A percentile compares a stretch with the other conserved stretches of the same genome.
These are phyloP conservation scores for Lepidium africanum DNA, from an alignment of 345 rosid species.

Conservation along the genomic window DNA sequence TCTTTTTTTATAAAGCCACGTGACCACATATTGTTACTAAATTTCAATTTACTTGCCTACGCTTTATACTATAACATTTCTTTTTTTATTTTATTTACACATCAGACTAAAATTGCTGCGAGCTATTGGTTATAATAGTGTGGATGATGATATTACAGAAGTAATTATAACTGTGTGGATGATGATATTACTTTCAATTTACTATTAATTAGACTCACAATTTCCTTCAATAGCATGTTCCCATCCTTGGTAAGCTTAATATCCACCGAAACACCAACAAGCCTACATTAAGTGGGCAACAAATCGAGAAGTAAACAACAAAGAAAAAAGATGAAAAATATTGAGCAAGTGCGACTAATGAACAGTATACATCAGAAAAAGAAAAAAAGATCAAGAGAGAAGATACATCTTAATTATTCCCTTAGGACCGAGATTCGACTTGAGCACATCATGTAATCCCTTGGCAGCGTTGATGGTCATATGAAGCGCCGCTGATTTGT, in stretches of 20 bases:
- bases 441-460: slow-evolving; percentile 97
- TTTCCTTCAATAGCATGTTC: slow-evolving; percentile 91
- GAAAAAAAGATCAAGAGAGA: neutral
- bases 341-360: neutral
- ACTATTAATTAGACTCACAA: slow-evolving; percentile 35
- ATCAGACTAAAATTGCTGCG: neutral
- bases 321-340: neutral
- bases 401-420: slow-evolving; percentile 89
- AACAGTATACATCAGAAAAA: neutral
- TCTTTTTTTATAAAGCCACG: no score
- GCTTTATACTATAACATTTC: neutral
- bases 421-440: slow-evolving; percentile 94
- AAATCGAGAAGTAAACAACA: neutral
- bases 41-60: neutral
- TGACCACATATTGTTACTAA: neutral
- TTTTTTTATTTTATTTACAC: neutral
- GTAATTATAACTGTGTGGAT: slow-evolving; percentile 23
- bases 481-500: slow-evolving; percentile 98
- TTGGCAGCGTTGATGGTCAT: slow-evolving; percentile 98
- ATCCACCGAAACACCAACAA: slow-evolving; percentile 97
- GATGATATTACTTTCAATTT: slow-evolving; percentile 57
- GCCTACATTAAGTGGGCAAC: slow-evolving; percentile 37
- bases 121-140: neutral
- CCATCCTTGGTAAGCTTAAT: slow-evolving; percentile 98
- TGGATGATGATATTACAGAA: neutral